Evolutionary conservation across 2,329 filamentous ascomycete species (phyloP).

Genomic region (Paecilomyces sp.): DNA sequence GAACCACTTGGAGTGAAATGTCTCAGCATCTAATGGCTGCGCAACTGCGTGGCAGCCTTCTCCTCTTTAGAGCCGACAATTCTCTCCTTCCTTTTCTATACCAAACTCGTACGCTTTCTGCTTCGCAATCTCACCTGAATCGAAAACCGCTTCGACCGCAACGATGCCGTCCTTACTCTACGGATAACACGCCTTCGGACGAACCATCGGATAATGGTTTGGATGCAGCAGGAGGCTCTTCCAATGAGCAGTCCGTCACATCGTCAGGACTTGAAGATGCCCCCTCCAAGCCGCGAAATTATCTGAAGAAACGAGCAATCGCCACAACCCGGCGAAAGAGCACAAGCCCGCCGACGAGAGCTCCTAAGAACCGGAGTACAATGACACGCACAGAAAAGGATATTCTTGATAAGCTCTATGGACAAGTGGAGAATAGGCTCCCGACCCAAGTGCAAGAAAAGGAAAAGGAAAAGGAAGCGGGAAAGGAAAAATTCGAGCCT

Average conservation of each 20-base stretch:
- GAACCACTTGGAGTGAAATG: slow-evolving; percentile 2
- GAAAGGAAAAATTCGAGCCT: background rate
- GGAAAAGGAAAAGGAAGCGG: background rate
- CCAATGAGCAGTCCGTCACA: background rate
- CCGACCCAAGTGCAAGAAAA: slow-evolving; percentile 1
- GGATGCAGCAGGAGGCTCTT: slow-evolving; percentile 1
- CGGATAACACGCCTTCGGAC: slow-evolving; percentile 3
- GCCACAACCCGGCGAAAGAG: slow-evolving; percentile 2
- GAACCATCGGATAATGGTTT: background rate
- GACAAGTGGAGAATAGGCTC: slow-evolving; percentile 7
- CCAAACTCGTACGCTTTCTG: slow-evolving; percentile 57
- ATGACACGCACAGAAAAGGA: slow-evolving; percentile 15
- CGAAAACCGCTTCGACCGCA: slow-evolving; percentile 5
- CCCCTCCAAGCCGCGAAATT: slow-evolving; percentile 10
- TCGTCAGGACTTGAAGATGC: background rate
- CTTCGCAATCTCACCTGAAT: slow-evolving; percentile 6
- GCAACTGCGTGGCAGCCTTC: slow-evolving; percentile 24
- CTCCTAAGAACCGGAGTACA: slow-evolving; percentile 3
- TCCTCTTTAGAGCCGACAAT: slow-evolving; percentile 14
- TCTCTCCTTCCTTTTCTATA: slow-evolving; percentile 62
- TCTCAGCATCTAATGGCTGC: slow-evolving; percentile 17
- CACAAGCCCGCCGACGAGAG: background rate
- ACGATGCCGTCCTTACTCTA: slow-evolving; percentile 10
- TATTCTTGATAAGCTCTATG: slow-evolving; percentile 13
- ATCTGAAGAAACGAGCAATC: slow-evolving; percentile 15